These are phyloP conservation scores for Claviceps sp. DNA, from an alignment of 2,329 filamentous ascomycete genomes.

Conservation along the genomic window DNA sequence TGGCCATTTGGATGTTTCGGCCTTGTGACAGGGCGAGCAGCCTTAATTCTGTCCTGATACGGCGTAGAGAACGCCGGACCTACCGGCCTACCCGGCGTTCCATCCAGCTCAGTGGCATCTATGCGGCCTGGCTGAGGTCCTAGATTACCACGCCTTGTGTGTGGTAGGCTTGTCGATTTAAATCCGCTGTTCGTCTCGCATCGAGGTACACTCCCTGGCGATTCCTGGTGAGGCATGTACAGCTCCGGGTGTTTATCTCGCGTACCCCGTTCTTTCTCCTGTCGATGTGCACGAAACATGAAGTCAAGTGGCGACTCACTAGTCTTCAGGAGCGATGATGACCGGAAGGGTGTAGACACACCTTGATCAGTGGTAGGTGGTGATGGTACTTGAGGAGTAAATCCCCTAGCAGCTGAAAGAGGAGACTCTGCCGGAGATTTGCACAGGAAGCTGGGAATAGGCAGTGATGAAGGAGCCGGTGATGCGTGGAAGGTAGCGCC, in stretches of 20 bases:
- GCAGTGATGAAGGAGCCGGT: slow-evolving; percentile 77
- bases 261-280: slow-evolving; percentile 52
- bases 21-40: slow-evolving; percentile 28
- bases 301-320: slow-evolving; percentile 72
- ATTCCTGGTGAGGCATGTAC: slow-evolving; percentile 11
- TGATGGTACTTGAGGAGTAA: slow-evolving; percentile 27
- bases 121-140: slow-evolving; percentile 13
- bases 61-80: slow-evolving; percentile 57
- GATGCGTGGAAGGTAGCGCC: slow-evolving; percentile 92
- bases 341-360: slow-evolving; percentile 31
- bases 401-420: slow-evolving; percentile 18
- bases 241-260: slow-evolving; percentile 24
- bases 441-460: slow-evolving; percentile 75
- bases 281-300: slow-evolving; percentile 77
- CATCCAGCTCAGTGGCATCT: slow-evolving; percentile 45
- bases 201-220: not conserved
- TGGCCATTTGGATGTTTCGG: not conserved
- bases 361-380: slow-evolving; percentile 40
- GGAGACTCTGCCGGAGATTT: slow-evolving; percentile 60
- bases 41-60: slow-evolving; percentile 47
- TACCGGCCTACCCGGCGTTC: slow-evolving; percentile 38
- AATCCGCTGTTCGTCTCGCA: slow-evolving; percentile 11
- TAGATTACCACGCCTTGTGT: slow-evolving; percentile 12
- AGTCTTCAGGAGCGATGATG: slow-evolving; percentile 18
- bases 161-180: slow-evolving; percentile 13